Evolutionary conservation across 495 filamentous ascomycete species (phyloP).

Genomic region (Chaetomium cochliodes): DNA sequence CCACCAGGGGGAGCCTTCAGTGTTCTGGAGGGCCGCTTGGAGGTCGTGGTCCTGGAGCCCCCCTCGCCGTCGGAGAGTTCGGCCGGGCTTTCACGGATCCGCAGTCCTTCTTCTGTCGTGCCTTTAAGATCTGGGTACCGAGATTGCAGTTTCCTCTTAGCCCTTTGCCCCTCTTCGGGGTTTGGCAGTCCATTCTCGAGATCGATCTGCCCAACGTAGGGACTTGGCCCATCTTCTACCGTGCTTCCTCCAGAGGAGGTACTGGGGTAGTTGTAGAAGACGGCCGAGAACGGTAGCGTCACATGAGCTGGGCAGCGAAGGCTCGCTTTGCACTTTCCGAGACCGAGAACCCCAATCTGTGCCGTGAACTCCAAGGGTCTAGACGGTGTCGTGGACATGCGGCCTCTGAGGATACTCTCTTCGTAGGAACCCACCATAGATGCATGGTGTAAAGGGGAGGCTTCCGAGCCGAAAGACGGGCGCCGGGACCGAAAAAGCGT

Average conservation of each 20-base stretch:
- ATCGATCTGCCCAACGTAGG: constrained; percentile 93
- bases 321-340: constrained; percentile 83
- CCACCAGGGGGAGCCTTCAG: constrained; percentile 75
- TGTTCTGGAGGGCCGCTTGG: constrained; percentile 63
- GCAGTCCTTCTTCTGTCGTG: constrained; percentile 31
- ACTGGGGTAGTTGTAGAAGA: constrained; percentile 88
- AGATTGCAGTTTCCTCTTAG: constrained; percentile 48
- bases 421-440: constrained; percentile 98
- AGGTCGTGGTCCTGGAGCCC: constrained; percentile 45
- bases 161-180: constrained; percentile 44
- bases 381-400: constrained; percentile 96
- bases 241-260: constrained; percentile 59
- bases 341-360: constrained; percentile 90
- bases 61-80: constrained; percentile 40
- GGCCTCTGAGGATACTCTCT: constrained; percentile 88
- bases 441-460: constrained; percentile 76
- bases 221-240: constrained; percentile 82
- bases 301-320: constrained; percentile 89
- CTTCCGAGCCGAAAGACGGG: constrained; percentile 72
- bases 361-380: constrained; percentile 91
- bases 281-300: constrained; percentile 88
- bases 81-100: constrained; percentile 29
- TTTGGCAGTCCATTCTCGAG: constrained; percentile 72
- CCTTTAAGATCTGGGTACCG: constrained; percentile 33
- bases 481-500: constrained; percentile 57